phyloP scores from a whole-genome alignment of 352 stramenopile species.

The Globisporangium mamillatum region DNA sequence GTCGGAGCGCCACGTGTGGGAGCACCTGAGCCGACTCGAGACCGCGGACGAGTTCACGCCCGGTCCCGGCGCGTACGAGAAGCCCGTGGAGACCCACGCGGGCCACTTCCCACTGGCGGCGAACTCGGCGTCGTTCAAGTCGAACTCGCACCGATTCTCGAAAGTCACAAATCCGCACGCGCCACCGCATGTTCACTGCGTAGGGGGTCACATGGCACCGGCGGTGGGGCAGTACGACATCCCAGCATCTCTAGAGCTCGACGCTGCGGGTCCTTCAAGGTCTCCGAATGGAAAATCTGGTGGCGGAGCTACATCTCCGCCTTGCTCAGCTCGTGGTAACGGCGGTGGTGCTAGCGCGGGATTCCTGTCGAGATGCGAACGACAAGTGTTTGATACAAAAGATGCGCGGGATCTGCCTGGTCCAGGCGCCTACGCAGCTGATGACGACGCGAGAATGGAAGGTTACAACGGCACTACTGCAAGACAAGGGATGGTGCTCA shows the following conservation, averaged over 20 bases:
- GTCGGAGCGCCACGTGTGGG: constrained; percentile 71
- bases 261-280: background rate
- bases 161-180: constrained; percentile 37
- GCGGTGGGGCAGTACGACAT: constrained; percentile 59
- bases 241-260: background rate
- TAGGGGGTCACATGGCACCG: constrained; percentile 38
- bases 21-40: constrained; percentile 46
- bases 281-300: constrained; percentile 8
- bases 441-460: constrained; percentile 5
- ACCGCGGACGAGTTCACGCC: constrained; percentile 40
- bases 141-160: constrained; percentile 46
- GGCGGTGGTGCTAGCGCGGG: background rate
- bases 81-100: constrained; percentile 22
- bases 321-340: constrained; percentile 9
- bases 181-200: constrained; percentile 49
- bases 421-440: constrained; percentile 41
- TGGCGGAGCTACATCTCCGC: background rate
- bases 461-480: background rate
- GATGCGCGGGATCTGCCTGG: constrained; percentile 42
- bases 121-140: constrained; percentile 60
- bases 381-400: constrained; percentile 41
- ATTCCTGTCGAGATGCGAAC: constrained; percentile 47
- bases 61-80: constrained; percentile 56
- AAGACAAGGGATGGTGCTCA: constrained; percentile 16
- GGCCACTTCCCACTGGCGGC: constrained; percentile 35